Percentiles rank a stretch among this genome's conserved stretches.
phyloP scores from a whole-genome alignment of 345 rosid genomes.

The Acer negundo region DNA sequence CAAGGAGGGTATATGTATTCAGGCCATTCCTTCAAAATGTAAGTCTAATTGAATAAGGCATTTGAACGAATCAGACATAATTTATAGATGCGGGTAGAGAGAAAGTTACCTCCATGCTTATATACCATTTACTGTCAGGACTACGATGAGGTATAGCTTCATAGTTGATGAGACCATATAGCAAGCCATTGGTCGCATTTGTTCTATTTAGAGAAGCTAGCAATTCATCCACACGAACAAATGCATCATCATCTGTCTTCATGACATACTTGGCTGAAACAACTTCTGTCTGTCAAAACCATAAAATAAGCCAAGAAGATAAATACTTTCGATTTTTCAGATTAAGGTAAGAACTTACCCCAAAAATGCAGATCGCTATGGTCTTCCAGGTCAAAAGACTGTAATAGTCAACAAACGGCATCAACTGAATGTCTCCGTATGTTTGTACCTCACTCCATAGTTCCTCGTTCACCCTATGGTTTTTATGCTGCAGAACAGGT shows the following conservation, averaged over 20 bases:
- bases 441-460: conserved; percentile 41
- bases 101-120: conserved; percentile 34
- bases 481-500: conserved; percentile 39
- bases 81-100: neutral
- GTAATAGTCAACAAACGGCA: conserved; percentile 48
- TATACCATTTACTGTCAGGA: conserved; percentile 46
- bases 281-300: conserved; percentile 39
- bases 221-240: conserved; percentile 46
- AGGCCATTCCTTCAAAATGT: conserved; percentile 38
- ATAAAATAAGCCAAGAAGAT: conserved; percentile 16
- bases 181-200: conserved; percentile 33
- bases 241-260: conserved; percentile 51
- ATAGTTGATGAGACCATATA: conserved; percentile 40
- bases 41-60: no score
- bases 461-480: conserved; percentile 42
- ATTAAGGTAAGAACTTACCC: conserved; percentile 25
- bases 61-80: no score
- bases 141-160: conserved; percentile 42
- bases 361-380: conserved; percentile 47
- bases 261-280: conserved; percentile 44
- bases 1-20: conserved; percentile 38
- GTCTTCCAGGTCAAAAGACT: conserved; percentile 45
- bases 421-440: conserved; percentile 39
- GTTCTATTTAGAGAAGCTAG: conserved; percentile 32
- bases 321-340: neutral